Percentiles rank a stretch among this genome's conserved stretches.
phyloP scores from a whole-genome alignment of 805 yeast species.

The Cyberlindnera xylosilytica region DNA sequence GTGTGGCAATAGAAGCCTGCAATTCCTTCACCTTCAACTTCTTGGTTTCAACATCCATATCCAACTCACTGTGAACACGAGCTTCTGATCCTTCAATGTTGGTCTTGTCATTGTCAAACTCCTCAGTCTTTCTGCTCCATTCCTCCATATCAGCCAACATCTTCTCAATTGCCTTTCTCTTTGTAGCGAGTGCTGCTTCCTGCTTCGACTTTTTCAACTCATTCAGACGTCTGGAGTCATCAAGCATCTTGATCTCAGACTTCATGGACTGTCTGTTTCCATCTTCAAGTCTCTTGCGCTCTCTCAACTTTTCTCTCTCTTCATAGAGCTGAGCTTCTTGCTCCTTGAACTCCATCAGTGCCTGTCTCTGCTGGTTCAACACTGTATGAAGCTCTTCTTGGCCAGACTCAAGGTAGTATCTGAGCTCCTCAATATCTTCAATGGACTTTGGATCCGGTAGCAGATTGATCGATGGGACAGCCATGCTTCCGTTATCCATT shows the following conservation, averaged over 20 bases:
- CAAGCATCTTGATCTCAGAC: conserved; percentile 39
- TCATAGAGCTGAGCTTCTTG: conserved; percentile 33
- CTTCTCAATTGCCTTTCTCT: conserved; percentile 30
- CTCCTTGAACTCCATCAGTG: conserved; percentile 36
- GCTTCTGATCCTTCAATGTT: conserved; percentile 19
- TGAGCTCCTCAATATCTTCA: conserved; percentile 41
- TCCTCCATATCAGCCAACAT: conserved; percentile 33
- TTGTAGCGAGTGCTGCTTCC: conserved; percentile 28
- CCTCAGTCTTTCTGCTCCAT: conserved; percentile 32
- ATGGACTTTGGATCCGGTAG: conserved; percentile 25
- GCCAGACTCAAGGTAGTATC: conserved; percentile 39
- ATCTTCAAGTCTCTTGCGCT: conserved; percentile 40
- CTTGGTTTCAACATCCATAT: conserved; percentile 17
- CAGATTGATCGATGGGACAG: conserved; percentile 11
- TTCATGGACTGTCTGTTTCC: conserved; percentile 37
- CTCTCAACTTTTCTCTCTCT: conserved; percentile 35
- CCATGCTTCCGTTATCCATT: conserved; percentile 9
- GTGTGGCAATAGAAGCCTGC: conserved; percentile 9
- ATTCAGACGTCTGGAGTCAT: conserved; percentile 37
- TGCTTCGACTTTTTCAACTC: conserved; percentile 35
- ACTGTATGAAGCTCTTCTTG: conserved; percentile 39
- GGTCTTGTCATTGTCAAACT: conserved; percentile 19
- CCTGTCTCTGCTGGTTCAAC: conserved; percentile 31
- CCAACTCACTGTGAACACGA: conserved; percentile 17
- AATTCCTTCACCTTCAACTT: conserved; percentile 6